Percentiles rank a stretch among this genome's conserved stretches.
Evolutionary conservation across 1,284 basidiomycete species (phyloP).

Genomic region (Microbotryomycetes sp.): DNA sequence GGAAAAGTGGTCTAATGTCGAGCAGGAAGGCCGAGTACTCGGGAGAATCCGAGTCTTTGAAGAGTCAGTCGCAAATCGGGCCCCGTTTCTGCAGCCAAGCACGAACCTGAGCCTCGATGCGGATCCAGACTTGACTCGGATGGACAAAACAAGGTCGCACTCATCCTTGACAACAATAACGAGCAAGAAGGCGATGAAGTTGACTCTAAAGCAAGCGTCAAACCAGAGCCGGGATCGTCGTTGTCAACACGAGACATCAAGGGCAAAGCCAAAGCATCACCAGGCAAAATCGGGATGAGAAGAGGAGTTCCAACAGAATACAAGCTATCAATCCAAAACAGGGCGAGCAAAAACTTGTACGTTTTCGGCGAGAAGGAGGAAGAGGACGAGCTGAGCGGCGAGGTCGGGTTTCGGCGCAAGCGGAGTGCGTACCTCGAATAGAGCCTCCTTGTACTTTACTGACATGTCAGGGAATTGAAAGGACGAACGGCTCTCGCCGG

Average conservation of each 20-base stretch:
- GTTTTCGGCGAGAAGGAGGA: slow-evolving; percentile 37
- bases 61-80: slow-evolving; percentile 34
- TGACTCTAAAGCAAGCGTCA: neutral
- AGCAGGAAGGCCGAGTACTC: slow-evolving; percentile 44
- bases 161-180: slow-evolving; percentile 23
- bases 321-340: slow-evolving; percentile 35
- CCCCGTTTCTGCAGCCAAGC: neutral
- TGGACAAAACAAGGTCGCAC: slow-evolving; percentile 30
- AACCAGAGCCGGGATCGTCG: neutral
- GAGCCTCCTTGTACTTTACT: neutral
- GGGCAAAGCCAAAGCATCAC: slow-evolving; percentile 5
- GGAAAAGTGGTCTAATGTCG: slow-evolving; percentile 46
- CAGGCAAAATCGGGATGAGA: neutral
- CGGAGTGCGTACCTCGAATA: slow-evolving; percentile 23
- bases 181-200: neutral
- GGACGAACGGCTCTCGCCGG: slow-evolving; percentile 32
- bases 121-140: slow-evolving; percentile 22
- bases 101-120: neutral
- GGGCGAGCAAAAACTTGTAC: slow-evolving; percentile 34
- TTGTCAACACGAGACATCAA: slow-evolving; percentile 9
- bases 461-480: neutral
- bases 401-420: slow-evolving; percentile 27
- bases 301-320: slow-evolving; percentile 33
- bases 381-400: slow-evolving; percentile 27
- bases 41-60: slow-evolving; percentile 48